Percentiles rank a stretch among this genome's conserved stretches.
Evolutionary conservation across 2,329 filamentous ascomycete genomes (phyloP).

Genomic region (Colletotrichum musae): DNA sequence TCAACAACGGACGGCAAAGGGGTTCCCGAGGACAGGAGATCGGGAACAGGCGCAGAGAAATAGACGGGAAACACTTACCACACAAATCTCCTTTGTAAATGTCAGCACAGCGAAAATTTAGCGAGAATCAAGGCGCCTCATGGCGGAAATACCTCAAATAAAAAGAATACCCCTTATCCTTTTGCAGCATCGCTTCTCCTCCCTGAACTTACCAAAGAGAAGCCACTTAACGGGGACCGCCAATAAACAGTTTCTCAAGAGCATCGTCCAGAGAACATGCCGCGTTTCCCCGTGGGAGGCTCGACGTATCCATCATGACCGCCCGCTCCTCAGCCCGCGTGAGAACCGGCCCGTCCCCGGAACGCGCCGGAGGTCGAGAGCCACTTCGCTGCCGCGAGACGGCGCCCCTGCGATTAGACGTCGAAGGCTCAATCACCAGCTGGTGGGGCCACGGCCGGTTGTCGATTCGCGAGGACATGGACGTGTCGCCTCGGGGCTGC

Average conservation of each 20-base stretch:
- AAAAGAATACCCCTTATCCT: background rate
- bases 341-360: background rate
- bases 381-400: background rate
- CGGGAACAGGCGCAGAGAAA: background rate
- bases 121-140: background rate
- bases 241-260: background rate
- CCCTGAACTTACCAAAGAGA: too few relatives aligned
- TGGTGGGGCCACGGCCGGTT: too few relatives aligned
- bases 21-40: background rate
- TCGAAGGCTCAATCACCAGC: too few relatives aligned
- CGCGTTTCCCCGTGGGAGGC: background rate
- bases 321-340: constrained; percentile 17
- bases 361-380: background rate
- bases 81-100: background rate
- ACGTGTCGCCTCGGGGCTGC: background rate
- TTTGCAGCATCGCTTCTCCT: too few relatives aligned
- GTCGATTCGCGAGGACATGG: background rate
- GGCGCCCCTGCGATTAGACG: background rate
- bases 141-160: background rate
- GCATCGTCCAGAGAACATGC: background rate
- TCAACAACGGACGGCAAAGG: background rate
- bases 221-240: too few relatives aligned
- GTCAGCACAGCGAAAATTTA: background rate
- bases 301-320: background rate
- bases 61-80: background rate